phyloP scores from a whole-genome alignment of 2,329 filamentous ascomycete genomes.

The Apiospora marii region DNA sequence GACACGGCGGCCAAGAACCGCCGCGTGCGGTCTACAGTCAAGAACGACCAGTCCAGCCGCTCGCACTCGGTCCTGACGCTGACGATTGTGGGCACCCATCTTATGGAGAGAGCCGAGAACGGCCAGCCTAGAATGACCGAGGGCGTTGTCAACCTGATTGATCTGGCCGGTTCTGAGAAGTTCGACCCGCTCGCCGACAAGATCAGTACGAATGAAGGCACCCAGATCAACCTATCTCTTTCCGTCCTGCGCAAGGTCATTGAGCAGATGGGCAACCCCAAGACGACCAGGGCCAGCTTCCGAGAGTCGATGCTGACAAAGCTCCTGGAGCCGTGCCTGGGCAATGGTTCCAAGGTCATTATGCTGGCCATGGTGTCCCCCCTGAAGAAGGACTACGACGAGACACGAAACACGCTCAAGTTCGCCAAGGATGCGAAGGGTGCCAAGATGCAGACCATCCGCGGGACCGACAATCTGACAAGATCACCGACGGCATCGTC shows the following conservation, averaged over 20 bases:
- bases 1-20: slow-evolving; percentile 10
- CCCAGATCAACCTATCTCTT: slow-evolving; percentile 96
- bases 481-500: background rate
- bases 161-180: slow-evolving; percentile 26
- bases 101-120: background rate
- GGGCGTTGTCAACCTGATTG: slow-evolving; percentile 26
- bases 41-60: slow-evolving; percentile 25
- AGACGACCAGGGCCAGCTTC: slow-evolving; percentile 85
- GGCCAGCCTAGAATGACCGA: slow-evolving; percentile 1
- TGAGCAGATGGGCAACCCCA: slow-evolving; percentile 84
- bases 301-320: slow-evolving; percentile 97
- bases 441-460: slow-evolving; percentile 20
- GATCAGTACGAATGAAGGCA: slow-evolving; percentile 89
- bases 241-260: slow-evolving; percentile 95
- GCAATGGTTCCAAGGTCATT: slow-evolving; percentile 94
- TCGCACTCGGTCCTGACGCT: slow-evolving; percentile 25
- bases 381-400: slow-evolving; percentile 86
- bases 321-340: slow-evolving; percentile 90
- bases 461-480: background rate
- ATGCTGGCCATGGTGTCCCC: slow-evolving; percentile 99
- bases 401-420: slow-evolving; percentile 92
- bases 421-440: slow-evolving; percentile 83
- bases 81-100: background rate
- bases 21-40: slow-evolving; percentile 16
- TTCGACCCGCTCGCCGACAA: slow-evolving; percentile 68